Evolutionary conservation across 331 rosid genomes (phyloP).

Genomic region (Malus hybrid): DNA sequence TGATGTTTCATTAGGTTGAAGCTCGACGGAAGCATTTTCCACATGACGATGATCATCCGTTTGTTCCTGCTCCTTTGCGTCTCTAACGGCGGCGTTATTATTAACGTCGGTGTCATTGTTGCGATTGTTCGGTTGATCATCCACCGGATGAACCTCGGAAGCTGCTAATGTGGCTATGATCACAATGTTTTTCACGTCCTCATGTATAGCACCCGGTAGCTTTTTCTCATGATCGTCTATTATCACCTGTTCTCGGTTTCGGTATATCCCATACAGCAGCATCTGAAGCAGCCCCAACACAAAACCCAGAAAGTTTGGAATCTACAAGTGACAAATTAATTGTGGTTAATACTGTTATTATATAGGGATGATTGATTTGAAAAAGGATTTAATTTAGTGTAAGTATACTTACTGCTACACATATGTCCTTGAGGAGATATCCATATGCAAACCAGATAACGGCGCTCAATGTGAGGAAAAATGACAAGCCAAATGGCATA

Average conservation of each 20-base stretch:
- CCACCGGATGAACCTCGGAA: slow-evolving; percentile 26
- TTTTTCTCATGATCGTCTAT: slow-evolving; percentile 20
- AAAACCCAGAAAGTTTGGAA: slow-evolving; percentile 79
- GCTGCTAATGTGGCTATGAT: slow-evolving; percentile 11
- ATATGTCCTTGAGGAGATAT: slow-evolving; percentile 58
- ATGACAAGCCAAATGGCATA: slow-evolving; percentile 74
- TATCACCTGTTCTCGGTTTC: slow-evolving; percentile 18
- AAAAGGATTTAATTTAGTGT: too few species aligned
- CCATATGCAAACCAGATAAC: slow-evolving; percentile 84
- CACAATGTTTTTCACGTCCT: slow-evolving; percentile 26
- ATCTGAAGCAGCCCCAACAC: slow-evolving; percentile 68
- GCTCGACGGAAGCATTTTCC: not conserved
- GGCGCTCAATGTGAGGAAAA: slow-evolving; percentile 77
- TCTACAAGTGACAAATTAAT: slow-evolving; percentile 11
- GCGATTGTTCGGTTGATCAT: not conserved
- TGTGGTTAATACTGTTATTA: not conserved
- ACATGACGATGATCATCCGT: not conserved
- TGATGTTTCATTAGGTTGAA: not conserved
- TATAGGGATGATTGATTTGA: too few species aligned
- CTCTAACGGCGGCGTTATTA: not conserved
- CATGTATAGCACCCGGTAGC: not conserved
- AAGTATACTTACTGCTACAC: slow-evolving; percentile 60
- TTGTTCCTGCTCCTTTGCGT: not conserved
- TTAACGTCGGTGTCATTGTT: too few species aligned
- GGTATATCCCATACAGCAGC: slow-evolving; percentile 57